Base-by-base conservation (phyloP, 495 filamentous ascomycete species). In the Penicillium waksmanii region DNA sequence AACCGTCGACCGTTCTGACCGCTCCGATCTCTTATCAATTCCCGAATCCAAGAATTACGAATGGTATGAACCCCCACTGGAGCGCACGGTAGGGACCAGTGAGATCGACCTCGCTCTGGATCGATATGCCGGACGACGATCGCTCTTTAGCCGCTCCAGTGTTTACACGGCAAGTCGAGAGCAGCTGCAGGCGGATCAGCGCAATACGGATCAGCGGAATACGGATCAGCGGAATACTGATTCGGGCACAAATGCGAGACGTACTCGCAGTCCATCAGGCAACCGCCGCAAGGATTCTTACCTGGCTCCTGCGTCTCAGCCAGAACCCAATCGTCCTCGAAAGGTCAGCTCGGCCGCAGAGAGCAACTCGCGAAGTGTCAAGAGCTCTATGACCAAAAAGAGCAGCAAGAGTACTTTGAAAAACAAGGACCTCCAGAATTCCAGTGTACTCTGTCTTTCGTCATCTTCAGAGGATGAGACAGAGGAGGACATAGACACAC, bases 391-490 rank as follows among this genome's bases (percentile, higher is more conserved):
- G 60, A 75, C 70, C 9, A 77, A 77, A 55, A 79, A 77, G 57
- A 76, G 69, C 36, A 74, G 75, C 64, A 76, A 72, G 54, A 81
- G 71, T 46, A 77, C 75, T 6, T 64, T 84, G 61, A 77, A 73
- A 47, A 77, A 73, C 36, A 62, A 64, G 9, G 80, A 86, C 52
- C 67, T 85, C 50, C 76, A 77, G 40, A 75, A 77, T 11, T 76
- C 76, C 9, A 86, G 83, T 61, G 76, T 85, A 11, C 75, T 86
- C 6, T 83, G 77, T 33, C 74, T 85, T 15, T 86, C 83, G 3
- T 86, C 83, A 2, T 86, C 82, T 15, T 86, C 83, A 0, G 82
- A 84, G 46, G 79, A 82, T 53, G 83, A 85, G 62, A 71, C 71
- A 18, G 78, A 83, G 4, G 68, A 74, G 1, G 72, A 72, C 12